Percentiles rank a stretch among this genome's conserved stretches.
phyloP scores from a whole-genome alignment of 2,329 filamentous ascomycete species.

The Pseudocercospora fijiensis region DNA sequence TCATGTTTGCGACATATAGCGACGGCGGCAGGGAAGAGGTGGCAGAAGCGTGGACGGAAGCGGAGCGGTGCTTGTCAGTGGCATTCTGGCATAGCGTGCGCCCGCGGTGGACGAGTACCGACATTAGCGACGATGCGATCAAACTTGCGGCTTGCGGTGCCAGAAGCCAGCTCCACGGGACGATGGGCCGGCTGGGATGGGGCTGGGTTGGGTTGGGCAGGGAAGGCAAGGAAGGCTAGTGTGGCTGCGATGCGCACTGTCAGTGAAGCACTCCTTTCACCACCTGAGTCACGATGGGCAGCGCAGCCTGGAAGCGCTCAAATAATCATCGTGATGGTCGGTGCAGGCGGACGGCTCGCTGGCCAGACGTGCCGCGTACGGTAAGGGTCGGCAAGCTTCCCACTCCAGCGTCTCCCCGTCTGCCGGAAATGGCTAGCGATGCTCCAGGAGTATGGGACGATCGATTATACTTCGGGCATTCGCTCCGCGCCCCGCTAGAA shows the following conservation, averaged over 20 bases:
- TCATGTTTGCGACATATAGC: constrained; percentile 5
- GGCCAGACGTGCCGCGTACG: constrained; percentile 3
- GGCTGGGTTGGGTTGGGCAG: constrained; percentile 4
- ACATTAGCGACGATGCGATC: constrained; percentile 5
- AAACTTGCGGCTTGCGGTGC: constrained; percentile 5
- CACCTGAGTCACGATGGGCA: constrained; percentile 4
- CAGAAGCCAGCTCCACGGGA: constrained; percentile 8
- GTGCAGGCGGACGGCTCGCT: neutral
- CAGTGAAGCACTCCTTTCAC: neutral
- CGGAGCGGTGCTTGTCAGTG: neutral
- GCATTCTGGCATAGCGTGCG: neutral
- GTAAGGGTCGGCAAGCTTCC: constrained; percentile 6
- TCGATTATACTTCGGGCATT: constrained; percentile 4
- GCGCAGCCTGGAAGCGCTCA: neutral
- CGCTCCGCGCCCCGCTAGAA: constrained; percentile 6
- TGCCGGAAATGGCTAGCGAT: constrained; percentile 6
- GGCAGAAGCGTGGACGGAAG: neutral
- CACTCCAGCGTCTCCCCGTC: constrained; percentile 1
- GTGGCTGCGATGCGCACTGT: neutral
- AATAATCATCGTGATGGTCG: too few relatives aligned
- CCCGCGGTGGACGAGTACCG: constrained; percentile 5
- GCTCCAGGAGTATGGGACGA: constrained; percentile 7
- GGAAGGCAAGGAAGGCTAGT: neutral
- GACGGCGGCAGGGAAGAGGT: neutral
- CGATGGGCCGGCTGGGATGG: constrained; percentile 3